Percentiles rank a stretch among this genome's conserved stretches.
Evolutionary conservation across 768 basidiomycete genomes (phyloP).

Genomic region (Lactarius hengduanensis): DNA sequence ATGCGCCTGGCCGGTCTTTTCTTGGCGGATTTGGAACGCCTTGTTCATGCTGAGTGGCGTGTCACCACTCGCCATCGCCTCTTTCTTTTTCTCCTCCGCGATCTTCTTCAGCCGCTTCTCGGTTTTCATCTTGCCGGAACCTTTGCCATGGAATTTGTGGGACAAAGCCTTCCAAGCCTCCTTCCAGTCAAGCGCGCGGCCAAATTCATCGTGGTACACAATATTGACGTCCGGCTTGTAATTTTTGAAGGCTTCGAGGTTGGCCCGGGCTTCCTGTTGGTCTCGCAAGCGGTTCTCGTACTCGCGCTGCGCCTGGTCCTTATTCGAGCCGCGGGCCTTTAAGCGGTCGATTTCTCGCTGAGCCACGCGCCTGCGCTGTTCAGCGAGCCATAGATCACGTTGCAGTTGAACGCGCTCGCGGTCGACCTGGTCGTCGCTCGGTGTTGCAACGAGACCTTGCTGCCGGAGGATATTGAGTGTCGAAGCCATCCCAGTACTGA

Average conservation of each 20-base stretch:
- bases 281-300: slow-evolving; percentile 92
- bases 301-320: slow-evolving; percentile 91
- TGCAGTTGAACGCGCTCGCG: slow-evolving; percentile 83
- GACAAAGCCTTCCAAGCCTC: slow-evolving; percentile 99
- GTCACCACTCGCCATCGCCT: slow-evolving; percentile 92
- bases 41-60: slow-evolving; percentile 93
- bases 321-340: slow-evolving; percentile 74
- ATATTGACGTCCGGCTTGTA: slow-evolving; percentile 98
- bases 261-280: slow-evolving; percentile 83
- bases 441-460: slow-evolving; percentile 80
- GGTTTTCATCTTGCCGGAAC: slow-evolving; percentile 94
- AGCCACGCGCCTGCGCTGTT: slow-evolving; percentile 70
- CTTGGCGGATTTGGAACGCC: slow-evolving; percentile 90
- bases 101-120: slow-evolving; percentile 97
- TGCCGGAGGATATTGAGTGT: slow-evolving; percentile 86
- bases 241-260: slow-evolving; percentile 79
- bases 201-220: slow-evolving; percentile 96
- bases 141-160: slow-evolving; percentile 98
- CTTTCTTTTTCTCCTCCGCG: slow-evolving; percentile 93
- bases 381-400: slow-evolving; percentile 87
- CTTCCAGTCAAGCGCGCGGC: slow-evolving; percentile 81
- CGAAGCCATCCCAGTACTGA: slow-evolving; percentile 82
- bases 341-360: slow-evolving; percentile 80
- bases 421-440: slow-evolving; percentile 60
- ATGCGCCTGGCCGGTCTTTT: slow-evolving; percentile 93